Evolutionary conservation across 2,329 filamentous ascomycete species (phyloP), one percentile per base, ranked within the genome.

Genomic region (Penicillium sp.): DNA sequence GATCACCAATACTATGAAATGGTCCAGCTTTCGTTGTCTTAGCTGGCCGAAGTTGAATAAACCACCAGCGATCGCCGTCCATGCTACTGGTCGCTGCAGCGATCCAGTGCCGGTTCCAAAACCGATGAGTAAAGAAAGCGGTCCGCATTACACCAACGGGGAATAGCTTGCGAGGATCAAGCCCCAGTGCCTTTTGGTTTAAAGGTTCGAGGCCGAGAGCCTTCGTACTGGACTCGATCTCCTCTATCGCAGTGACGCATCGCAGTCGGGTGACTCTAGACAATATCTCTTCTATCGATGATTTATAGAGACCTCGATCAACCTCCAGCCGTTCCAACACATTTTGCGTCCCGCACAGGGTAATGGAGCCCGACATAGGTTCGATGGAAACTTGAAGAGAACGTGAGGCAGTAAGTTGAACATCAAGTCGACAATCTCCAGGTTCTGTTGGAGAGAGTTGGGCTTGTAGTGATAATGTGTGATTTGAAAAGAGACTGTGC

Each of bases 41-140:
- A 23, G 61, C 40, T 27, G 64, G 54, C 41, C 56, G 63, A 60
- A 72, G 54, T 56, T 72, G 70, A 26, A 90, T 77, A 56, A 92
- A 76, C 85, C 87, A 92, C 89, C 90, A 96, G 57, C 81, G 81
- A 67, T 94, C 89, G 49, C 90, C 89, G 65, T 81, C 80, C 66
- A 89, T 79, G 67, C 87, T 86, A 68, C 91, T 80, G 48, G 85
- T 84, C 42, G 88, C 81, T 60, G 86, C 85, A 36, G 95, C 75
- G 58, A 86, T 80, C 90, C 92, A 96, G n/a, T 83, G 84, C 54
- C 78, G 78, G 63, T 85, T 86, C 64, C 81, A 84, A 59, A 57
- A 46, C 14, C 47, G 54, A 44, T 65, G 62, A 11, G 54, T 57
- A 43, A 95, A 86, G 75, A 91, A 89, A 14, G 85, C 77, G 34